Evolutionary conservation across 352 stramenopile genomes (phyloP), one percentile per base, ranked within the genome.

Genomic region (Phytophthora chlamydospora): DNA sequence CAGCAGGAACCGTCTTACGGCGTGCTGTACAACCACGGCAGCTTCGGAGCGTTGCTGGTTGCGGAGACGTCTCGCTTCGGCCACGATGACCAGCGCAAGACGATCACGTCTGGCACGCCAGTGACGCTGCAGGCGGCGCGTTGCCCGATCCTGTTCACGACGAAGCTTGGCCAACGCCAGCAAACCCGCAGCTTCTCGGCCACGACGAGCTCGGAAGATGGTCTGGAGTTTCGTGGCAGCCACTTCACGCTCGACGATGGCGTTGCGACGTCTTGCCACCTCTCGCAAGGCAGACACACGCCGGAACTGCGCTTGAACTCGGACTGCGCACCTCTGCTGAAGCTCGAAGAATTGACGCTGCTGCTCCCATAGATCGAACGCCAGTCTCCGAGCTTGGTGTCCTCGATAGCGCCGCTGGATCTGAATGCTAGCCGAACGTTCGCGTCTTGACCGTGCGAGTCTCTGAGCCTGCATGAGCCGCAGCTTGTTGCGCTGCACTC

Each of bases 371-470:
- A 80, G 60, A 41, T 73, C 58, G 8, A 67, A 68, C 1, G 73
- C 83, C 35, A 76, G 53, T 52, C 77, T 74, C 1, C 83, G 75
- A 38, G 68, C 85, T 11, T 71, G 53, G 2, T 76, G 75, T 7
- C 80, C 81, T 6, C 83, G 79, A 51, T 85, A 83, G 6, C 83
- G 68, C 19, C 76, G 64, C 38, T 94, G 85, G 29, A 92, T 88
- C 7, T 75, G 68, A 3, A 79, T 61, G 8, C 71, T 77, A 7
- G 79, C 83, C 16, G 75, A 50, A 0, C 50, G 68, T 41, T 91
- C 53, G 11, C 52, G 56, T 40, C 57, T 84, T 32, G 35, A 55
- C 8, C 24, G 73, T 27, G n/a, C 57, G 40, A 41, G 60, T 27
- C 62, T 83, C 59, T 62, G 66, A 12, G 47, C 52, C 53, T 75